Evolutionary conservation across 148 eudicot genomes (phyloP).

Genomic region (Beta vulgaris): DNA sequence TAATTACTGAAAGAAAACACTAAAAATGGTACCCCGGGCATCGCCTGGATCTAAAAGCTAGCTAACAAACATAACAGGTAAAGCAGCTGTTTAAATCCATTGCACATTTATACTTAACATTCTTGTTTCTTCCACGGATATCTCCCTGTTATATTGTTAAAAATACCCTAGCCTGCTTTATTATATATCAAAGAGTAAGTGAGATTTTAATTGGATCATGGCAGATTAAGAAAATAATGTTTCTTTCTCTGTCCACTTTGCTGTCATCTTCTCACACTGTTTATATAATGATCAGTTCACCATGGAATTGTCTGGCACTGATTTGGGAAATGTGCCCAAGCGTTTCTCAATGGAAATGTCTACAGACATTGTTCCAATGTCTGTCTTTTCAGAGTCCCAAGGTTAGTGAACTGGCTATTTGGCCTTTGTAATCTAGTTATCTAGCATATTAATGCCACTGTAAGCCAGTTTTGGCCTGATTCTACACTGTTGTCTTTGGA

Average conservation of each 20-base stretch:
- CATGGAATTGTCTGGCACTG: slow-evolving; percentile 70
- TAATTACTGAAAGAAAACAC: too few species aligned
- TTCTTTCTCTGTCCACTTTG: slow-evolving; percentile 13
- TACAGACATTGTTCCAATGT: slow-evolving; percentile 70
- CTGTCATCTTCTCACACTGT: slow-evolving; percentile 25
- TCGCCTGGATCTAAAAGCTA: too few species aligned
- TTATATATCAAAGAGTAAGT: background rate
- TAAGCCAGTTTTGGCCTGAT: background rate
- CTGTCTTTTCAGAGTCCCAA: slow-evolving; percentile 72
- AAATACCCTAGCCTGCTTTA: background rate
- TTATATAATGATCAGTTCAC: slow-evolving; percentile 59
- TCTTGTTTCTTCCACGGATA: background rate
- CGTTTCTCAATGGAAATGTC: slow-evolving; percentile 72
- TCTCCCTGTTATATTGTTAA: background rate
- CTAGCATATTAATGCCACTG: background rate
- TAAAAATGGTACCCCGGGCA: too few species aligned
- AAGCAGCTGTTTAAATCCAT: background rate
- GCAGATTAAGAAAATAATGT: slow-evolving; percentile 19
- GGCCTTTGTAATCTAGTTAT: background rate
- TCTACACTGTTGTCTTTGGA: background rate
- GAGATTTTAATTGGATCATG: slow-evolving; percentile 1
- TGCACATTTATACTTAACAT: background rate
- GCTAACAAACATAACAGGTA: background rate
- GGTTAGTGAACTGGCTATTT: slow-evolving; percentile 39
- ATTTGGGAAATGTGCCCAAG: slow-evolving; percentile 59